These are phyloP conservation scores for Sugiyamaella marilandica DNA, from an alignment of 805 yeast genomes.

Conservation along the genomic window DNA sequence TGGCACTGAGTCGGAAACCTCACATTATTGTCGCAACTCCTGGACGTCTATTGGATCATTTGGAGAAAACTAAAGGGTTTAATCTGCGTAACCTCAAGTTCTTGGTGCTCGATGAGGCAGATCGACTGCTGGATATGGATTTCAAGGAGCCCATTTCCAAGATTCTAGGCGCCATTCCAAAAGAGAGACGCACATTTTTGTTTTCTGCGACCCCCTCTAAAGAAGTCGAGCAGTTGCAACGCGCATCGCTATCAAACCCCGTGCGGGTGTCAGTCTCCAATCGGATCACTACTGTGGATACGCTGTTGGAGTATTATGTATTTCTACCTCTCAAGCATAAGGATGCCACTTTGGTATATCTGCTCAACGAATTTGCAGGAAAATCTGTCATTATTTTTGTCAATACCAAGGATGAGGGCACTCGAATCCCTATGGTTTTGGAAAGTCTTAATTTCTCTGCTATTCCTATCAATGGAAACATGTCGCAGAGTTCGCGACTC, in stretches of 20 bases:
- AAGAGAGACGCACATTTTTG: conserved; percentile 69
- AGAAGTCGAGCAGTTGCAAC: conserved; percentile 87
- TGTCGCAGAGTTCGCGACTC: conserved; percentile 88
- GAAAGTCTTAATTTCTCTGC: conserved; percentile 82
- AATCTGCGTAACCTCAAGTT: conserved; percentile 70
- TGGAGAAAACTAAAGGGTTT: conserved; percentile 89
- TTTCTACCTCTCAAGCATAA: conserved; percentile 90
- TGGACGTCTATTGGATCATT: conserved; percentile 78
- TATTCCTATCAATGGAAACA: conserved; percentile 92
- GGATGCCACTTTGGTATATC: conserved; percentile 77
- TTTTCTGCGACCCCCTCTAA: conserved; percentile 98
- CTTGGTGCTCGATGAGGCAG: conserved; percentile 96
- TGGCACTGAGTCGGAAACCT: conserved; percentile 89
- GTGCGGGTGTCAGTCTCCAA: conserved; percentile 86
- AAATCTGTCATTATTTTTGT: conserved; percentile 87
- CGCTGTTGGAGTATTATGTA: conserved; percentile 83
- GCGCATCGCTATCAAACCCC: conserved; percentile 86
- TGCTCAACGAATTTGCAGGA: conserved; percentile 78
- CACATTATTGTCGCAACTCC: conserved; percentile 96
- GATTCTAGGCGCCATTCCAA: conserved; percentile 77
- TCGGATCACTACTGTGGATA: conserved; percentile 89
- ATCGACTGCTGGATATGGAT: conserved; percentile 90
- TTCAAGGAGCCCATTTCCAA: conserved; percentile 92
- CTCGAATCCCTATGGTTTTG: conserved; percentile 77
- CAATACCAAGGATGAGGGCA: conserved; percentile 92